Conservation (phyloP, 169 alveolate species). For the Perkinsus chesapeaki region DNA sequence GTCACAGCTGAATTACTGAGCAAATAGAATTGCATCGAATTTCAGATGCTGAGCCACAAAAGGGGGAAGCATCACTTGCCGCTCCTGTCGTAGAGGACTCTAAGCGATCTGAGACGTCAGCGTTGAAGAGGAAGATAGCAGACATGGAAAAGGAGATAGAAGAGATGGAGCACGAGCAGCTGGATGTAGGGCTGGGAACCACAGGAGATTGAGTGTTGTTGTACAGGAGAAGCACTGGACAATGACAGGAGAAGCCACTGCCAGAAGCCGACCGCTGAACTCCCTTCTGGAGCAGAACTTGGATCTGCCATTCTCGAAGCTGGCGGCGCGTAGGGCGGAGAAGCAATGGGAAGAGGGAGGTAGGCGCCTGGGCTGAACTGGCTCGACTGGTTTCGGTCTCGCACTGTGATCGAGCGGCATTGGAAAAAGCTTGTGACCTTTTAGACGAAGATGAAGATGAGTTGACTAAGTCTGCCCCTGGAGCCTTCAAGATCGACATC, state of each 20-base stretch:
- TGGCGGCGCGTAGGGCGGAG: neutral
- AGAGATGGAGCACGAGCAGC: neutral
- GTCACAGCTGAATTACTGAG: too few species aligned
- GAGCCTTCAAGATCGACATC: neutral
- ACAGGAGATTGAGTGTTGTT: neutral
- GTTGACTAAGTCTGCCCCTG: neutral
- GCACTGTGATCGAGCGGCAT: neutral
- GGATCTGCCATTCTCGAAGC: conserved; percentile 10
- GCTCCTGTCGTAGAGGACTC: neutral
- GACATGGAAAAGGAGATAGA: neutral
- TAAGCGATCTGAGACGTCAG: neutral
- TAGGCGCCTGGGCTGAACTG: too few species aligned
- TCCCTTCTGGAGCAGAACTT: conserved; percentile 16
- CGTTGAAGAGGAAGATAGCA: neutral
- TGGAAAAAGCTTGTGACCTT: too few species aligned
- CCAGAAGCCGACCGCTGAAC: conserved; percentile 14
- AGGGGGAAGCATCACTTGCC: neutral
- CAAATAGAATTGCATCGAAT: too few species aligned
- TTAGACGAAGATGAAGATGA: conserved; percentile 8
- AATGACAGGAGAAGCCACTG: conserved; percentile 13
- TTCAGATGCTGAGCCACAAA: neutral
- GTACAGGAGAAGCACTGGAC: conserved; percentile 19
- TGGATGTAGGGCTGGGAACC: neutral
- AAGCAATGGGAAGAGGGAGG: neutral
- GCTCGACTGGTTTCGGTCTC: too few species aligned